A percentile compares a stretch with the other conserved stretches of the same genome.
These are phyloP conservation scores for Glomus cerebriforme DNA, from an alignment of 192 early-diverging fungal species.

Conservation along the genomic window DNA sequence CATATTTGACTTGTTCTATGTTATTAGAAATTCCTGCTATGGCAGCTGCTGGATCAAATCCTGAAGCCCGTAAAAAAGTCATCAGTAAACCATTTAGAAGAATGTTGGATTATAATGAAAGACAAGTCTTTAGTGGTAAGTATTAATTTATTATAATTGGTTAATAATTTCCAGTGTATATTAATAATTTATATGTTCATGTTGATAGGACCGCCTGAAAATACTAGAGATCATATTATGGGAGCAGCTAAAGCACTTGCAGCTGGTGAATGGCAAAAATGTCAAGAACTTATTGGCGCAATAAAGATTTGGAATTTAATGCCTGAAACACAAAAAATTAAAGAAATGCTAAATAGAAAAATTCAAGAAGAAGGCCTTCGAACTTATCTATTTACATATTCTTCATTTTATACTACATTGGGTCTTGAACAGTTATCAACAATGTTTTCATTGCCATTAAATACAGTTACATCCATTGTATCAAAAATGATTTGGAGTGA, in stretches of 20 bases:
- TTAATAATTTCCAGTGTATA: background rate
- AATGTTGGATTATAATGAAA: conserved; percentile 92
- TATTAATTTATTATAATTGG: background rate
- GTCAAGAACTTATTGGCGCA: conserved; percentile 77
- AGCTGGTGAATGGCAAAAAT: conserved; percentile 91
- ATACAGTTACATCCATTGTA: conserved; percentile 71
- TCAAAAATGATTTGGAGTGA: conserved; percentile 94
- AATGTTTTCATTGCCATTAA: conserved; percentile 84
- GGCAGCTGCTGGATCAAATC: conserved; percentile 70
- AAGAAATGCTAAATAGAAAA: conserved; percentile 84
- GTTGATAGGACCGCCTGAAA: conserved; percentile 82
- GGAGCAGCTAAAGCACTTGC: conserved; percentile 90
- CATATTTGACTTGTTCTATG: conserved; percentile 95
- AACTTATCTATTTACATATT: conserved; percentile 94
- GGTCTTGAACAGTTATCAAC: conserved; percentile 76
- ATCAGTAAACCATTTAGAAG: conserved; percentile 92
- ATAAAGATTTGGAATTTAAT: conserved; percentile 98
- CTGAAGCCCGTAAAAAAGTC: conserved; percentile 64
- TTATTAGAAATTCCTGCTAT: conserved; percentile 97
- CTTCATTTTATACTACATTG: conserved; percentile 88
- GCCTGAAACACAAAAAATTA: conserved; percentile 79
- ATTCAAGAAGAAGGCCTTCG: conserved; percentile 97
- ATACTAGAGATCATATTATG: conserved; percentile 99
- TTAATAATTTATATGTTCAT: background rate
- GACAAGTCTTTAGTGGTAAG: conserved; percentile 88